Evolutionary conservation across 2,329 filamentous ascomycete genomes (phyloP), one percentile per base, ranked within the genome.

Genomic region (Diaporthe humulicola): DNA sequence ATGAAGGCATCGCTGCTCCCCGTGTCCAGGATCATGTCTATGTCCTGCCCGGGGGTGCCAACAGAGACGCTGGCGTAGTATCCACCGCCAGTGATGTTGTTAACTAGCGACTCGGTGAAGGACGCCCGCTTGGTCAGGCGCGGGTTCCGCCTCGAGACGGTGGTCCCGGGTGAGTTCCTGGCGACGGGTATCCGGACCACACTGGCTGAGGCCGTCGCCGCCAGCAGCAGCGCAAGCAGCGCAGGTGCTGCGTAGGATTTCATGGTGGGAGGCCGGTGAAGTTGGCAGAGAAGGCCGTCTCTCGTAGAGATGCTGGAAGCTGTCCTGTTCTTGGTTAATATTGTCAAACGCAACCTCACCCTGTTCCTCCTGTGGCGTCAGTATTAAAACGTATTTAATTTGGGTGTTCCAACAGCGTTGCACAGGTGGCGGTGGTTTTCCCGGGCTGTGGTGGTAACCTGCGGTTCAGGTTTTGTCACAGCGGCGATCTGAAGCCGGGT

Each of bases 1-100:
- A 92, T 84, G 90, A 91, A 93, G 5, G 90, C 87, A 79, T 93
- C 91, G 77, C 88, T 91, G 80, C 89, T 91, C 38, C 91, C 91
- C 3, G 91, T 93, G 81, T 93, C 91, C 76, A 92, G 86, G 71
- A 90, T 85, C 78, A 93, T 84, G 71, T 82, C 85, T 67, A 92
- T 81, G 4, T 82, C 81, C 81, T 93, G 91, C 0, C 85, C 83
- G 0, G 91, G 91, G 0, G 90, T 91, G 67, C 91, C 91, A 56
- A 93, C 82, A n/a, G 83, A 83, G 56, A 93, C 86, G 69, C 90
- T 85, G 54, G 88, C 87, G 79, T 87, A 90, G 83, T 91, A 92
- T 19, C 88, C 87, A 45, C 88, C 89, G 60, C 86, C 87, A 0
- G 86, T 87, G 75, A 90, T 79, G 76, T 90, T 90, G 82, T 92